Evolutionary conservation across 495 filamentous ascomycete species (phyloP), one percentile per base, ranked within the genome.

Genomic region (Rusavskia elegans): DNA sequence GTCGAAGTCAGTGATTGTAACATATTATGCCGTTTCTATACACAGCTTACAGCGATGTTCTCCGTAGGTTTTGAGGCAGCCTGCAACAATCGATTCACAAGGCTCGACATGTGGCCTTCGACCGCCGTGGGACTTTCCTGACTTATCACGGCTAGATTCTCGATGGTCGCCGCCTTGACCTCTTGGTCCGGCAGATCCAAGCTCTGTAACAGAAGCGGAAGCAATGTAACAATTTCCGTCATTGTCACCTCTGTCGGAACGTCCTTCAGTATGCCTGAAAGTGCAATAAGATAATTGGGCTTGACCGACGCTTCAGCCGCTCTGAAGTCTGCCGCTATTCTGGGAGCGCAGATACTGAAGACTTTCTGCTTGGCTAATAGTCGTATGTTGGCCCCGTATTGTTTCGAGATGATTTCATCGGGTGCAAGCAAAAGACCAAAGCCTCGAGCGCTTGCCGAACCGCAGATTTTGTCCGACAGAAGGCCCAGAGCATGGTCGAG

Each of bases 131-230:
- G 74, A 39, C 71, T 74, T 53, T 84, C 74, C 49, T 68, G 66
- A 45, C 84, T 73, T 17, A 82, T 73, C 16, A 78, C 66, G n/a
- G 64, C 66, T 7, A 87, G 68, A 8, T 72, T 83, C 14, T 72
- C 69, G 35, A 87, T 73, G 2, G 81, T 82, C 25, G 79, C 78
- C 36, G 73, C 66, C 53, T 84, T 80, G 29, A 84, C 73, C 50
- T 74, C 65, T 13, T 63, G 55, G 6, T 75, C 68, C 49, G 70
- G 64, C 36, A 85, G 73, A 53, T 85, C 81, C n/a, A 87, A 70
- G 45, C 69, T 76, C 60, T 85, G 83, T 3, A 87, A 72, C 41
- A 87, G 74, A n/a, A 85, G 72, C 0, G 83, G 80, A 6, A 80
- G 67, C 19, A 87, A 67, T 17, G 69, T 70, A 19, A 69, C 69